These are phyloP conservation scores for Populus deltoides DNA, from an alignment of 345 rosid species.

Conservation along the genomic window DNA sequence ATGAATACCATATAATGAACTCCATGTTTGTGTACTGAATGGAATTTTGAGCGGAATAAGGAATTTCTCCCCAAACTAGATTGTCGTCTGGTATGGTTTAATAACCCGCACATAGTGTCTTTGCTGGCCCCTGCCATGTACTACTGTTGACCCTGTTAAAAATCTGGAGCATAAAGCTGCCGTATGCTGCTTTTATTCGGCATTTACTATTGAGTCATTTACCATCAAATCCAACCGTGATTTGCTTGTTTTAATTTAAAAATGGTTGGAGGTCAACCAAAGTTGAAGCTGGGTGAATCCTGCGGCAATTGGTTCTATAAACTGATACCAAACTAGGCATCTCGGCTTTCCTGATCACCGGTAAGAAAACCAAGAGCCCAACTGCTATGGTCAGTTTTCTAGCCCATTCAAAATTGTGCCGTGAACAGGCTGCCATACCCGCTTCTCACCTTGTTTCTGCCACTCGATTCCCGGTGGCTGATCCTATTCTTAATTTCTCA, in stretches of 20 bases:
- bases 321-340: background rate
- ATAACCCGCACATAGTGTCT: background rate
- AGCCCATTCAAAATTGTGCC: background rate
- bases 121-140: background rate
- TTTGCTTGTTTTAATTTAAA: background rate
- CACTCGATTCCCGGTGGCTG: background rate
- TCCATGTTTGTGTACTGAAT: background rate
- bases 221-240: background rate
- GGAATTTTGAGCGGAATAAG: background rate
- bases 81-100: background rate
- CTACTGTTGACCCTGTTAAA: background rate
- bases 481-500: background rate
- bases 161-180: background rate
- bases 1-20: background rate
- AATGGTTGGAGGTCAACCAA: background rate
- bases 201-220: background rate
- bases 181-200: background rate
- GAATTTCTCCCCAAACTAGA: background rate
- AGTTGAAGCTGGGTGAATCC: background rate
- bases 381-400: background rate
- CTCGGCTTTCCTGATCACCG: background rate
- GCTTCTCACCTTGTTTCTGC: too few species aligned
- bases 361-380: background rate
- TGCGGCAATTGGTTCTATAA: background rate
- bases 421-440: background rate